A percentile compares a stretch with the other conserved stretches of the same genome.
Conservation (phyloP, 2,329 filamentous ascomycete genomes). For the Metarhizium guizhouense region DNA sequence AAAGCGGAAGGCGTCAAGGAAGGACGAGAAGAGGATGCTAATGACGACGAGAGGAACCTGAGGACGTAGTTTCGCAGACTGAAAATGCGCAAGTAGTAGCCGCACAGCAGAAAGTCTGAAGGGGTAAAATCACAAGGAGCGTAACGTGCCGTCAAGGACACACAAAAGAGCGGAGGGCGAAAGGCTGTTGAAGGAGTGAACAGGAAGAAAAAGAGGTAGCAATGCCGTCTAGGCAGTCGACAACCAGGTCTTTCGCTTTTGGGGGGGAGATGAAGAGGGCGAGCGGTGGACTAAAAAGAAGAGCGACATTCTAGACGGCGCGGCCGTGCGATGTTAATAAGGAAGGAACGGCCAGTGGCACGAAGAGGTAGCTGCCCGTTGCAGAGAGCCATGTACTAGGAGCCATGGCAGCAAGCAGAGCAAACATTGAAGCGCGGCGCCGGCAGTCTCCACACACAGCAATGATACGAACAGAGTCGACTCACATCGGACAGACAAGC, state of each 20-base stretch:
- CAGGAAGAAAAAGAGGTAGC: constrained; percentile 1
- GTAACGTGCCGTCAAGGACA: constrained; percentile 8
- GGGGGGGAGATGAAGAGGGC: background rate
- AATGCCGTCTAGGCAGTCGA: constrained; percentile 8
- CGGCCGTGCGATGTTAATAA: constrained; percentile 3
- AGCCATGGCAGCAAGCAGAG: too few relatives aligned
- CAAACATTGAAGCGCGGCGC: too few relatives aligned
- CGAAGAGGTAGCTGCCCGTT: background rate
- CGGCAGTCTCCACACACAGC: too few relatives aligned
- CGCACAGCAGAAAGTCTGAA: background rate
- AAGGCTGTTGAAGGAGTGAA: constrained; percentile 1
- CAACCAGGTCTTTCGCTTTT: constrained; percentile 7
- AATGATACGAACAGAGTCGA: background rate
- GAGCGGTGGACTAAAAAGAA: background rate
- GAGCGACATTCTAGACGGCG: background rate
- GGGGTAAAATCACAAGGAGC: constrained; percentile 2
- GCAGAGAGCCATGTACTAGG: too few relatives aligned
- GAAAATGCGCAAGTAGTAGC: background rate
- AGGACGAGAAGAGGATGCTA: too few relatives aligned
- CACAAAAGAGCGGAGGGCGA: background rate
- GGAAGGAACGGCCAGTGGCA: constrained; percentile 1
- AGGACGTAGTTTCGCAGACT: background rate
- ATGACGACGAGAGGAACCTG: too few relatives aligned
- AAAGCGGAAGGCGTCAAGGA: too few relatives aligned
- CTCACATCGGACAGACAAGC: background rate